A percentile compares a stretch with the other conserved stretches of the same genome.
Conservation (phyloP, 176 grass and related monocot species). For the Eremochloa ophiuroides region DNA sequence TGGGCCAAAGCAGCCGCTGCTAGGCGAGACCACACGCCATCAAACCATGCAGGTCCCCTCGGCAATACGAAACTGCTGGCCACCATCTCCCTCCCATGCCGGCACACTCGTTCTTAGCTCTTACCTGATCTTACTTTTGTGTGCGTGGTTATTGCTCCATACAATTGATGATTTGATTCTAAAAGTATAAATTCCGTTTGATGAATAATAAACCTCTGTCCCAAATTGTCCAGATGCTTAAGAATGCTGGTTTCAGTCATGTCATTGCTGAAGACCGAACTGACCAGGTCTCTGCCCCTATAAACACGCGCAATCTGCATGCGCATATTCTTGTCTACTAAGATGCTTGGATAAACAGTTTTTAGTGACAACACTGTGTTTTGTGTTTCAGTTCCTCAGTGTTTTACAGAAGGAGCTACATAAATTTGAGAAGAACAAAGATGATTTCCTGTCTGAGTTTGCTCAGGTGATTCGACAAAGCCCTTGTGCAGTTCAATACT, state of each 20-base stretch:
- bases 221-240: constrained; percentile 58
- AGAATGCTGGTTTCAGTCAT: constrained; percentile 73
- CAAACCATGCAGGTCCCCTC: too few species aligned
- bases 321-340: neutral
- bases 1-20: too few species aligned
- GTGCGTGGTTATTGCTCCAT: neutral
- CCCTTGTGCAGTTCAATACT: neutral
- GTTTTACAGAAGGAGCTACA: constrained; percentile 75
- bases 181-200: neutral
- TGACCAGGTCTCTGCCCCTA: constrained; percentile 61
- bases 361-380: neutral
- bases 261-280: constrained; percentile 79
- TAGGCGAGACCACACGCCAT: too few species aligned
- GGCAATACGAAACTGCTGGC: too few species aligned
- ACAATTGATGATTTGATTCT: neutral
- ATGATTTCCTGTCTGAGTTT: constrained; percentile 69
- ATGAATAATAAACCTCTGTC: neutral
- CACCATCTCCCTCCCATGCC: too few species aligned
- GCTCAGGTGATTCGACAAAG: constrained; percentile 51
- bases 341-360: neutral
- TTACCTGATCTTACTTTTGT: constrained; percentile 1
- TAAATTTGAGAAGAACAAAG: constrained; percentile 72
- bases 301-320: neutral
- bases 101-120: too few species aligned
- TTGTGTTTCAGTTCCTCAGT: constrained; percentile 59